phyloP scores from a whole-genome alignment of 495 filamentous ascomycete genomes.

The Podospora anserina region DNA sequence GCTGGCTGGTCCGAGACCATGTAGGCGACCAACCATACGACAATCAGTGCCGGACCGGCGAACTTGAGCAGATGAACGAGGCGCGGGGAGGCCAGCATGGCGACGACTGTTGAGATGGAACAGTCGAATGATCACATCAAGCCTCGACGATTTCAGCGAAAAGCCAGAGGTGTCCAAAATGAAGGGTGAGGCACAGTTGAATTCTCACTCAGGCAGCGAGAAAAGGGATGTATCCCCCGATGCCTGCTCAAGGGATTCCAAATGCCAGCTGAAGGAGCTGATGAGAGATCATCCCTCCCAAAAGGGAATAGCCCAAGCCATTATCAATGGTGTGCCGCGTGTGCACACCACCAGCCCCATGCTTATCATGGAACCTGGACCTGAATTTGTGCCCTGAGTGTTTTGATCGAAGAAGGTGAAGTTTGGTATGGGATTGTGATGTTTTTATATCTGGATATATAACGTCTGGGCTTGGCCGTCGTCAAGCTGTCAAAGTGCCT shows the following conservation, averaged over 20 bases:
- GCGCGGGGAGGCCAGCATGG: constrained; percentile 23
- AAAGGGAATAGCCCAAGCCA: neutral
- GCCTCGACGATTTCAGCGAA: neutral
- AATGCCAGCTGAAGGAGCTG: neutral
- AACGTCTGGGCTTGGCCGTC: neutral
- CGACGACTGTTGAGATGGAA: neutral
- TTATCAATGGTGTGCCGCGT: neutral
- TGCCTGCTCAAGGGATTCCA: neutral
- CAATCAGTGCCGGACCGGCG: constrained; percentile 18
- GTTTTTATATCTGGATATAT: neutral
- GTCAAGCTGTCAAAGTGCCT: neutral
- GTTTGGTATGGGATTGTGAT: neutral
- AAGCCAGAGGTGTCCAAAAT: neutral
- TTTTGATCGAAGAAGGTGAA: neutral
- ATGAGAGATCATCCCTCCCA: neutral
- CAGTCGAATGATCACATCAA: neutral
- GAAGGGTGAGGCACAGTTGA: neutral
- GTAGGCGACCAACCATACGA: constrained; percentile 21
- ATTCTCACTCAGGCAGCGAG: neutral
- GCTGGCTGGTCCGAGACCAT: constrained; percentile 16
- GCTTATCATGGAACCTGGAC: neutral
- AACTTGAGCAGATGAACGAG: constrained; percentile 22
- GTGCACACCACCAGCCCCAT: neutral
- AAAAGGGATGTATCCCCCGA: neutral
- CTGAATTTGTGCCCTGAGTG: neutral